phyloP scores from a whole-genome alignment of 805 yeast genomes.

The Kazachstania martiniae region DNA sequence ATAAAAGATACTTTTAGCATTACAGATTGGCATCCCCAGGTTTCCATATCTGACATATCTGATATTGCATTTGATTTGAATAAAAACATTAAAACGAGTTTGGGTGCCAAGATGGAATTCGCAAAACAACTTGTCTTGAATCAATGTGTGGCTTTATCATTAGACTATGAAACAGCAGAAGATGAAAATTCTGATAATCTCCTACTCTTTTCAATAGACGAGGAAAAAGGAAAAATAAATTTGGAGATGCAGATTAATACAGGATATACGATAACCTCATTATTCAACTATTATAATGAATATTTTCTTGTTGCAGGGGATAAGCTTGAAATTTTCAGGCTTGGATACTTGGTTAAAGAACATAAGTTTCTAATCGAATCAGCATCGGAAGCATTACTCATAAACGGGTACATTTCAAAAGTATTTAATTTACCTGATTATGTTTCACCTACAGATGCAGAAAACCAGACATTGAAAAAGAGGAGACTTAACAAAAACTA shows the following conservation, averaged over 20 bases:
- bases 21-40: constrained; percentile 13
- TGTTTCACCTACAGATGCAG: too few species aligned
- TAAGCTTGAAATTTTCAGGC: constrained; percentile 19
- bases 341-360: constrained; percentile 28
- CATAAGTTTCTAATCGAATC: constrained; percentile 23
- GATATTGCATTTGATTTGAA: constrained; percentile 7
- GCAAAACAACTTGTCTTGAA: constrained; percentile 28
- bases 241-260: constrained; percentile 18
- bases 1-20: constrained; percentile 6
- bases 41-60: constrained; percentile 13
- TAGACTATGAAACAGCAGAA: constrained; percentile 25
- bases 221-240: constrained; percentile 23
- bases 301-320: constrained; percentile 27
- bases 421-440: not conserved
- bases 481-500: too few species aligned
- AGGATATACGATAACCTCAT: constrained; percentile 8
- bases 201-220: constrained; percentile 29
- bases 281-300: constrained; percentile 22
- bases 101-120: constrained; percentile 9
- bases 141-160: constrained; percentile 29
- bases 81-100: not conserved
- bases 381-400: constrained; percentile 14
- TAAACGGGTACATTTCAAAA: constrained; percentile 10
- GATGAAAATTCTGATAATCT: constrained; percentile 23
- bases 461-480: too few species aligned